Base-by-base conservation (phyloP, 805 yeast genomes). In the Allodekkera sacchari region DNA sequence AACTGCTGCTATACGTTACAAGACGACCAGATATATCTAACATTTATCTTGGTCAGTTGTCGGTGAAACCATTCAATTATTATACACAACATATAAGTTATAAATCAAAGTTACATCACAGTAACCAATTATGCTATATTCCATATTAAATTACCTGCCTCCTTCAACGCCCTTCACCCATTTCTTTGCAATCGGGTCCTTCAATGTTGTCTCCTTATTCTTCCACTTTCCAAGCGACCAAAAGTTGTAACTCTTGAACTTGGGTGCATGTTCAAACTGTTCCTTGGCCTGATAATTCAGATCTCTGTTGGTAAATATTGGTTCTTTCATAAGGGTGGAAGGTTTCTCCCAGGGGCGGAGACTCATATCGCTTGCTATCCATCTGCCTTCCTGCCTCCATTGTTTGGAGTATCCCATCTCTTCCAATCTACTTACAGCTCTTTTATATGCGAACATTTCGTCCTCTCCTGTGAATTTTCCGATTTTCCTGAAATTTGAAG, bases 401-500 rank as follows among this genome's bases (percentile, higher is more conserved):
- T 38, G 38, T 4, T 30, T 33, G 1, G 58, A 48, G 18, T 47
- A 44, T 1, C 53, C 46, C 62, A 57, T 57, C 19, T 48, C 66
- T 32, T 63, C 62, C 22, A 80, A 63, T 40, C 88, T 57, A 44
- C 78, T 73, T 1, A 78, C 76, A 0, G 88, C 87, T 41, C 88
- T 56, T 39, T 72, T 74, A 45, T 68, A 79, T 3, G 88, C 85
- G 54, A 79, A 79, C 55, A 66, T 67, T 47, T 80, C 88, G 52
- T 79, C 88, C 44, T 80, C 84, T 16, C 88, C 88, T 0, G 85
- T 79, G 44, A 79, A 80, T 7, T 75, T 73, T 8, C 61, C 58
- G 13, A 66, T 49, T 31, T 74, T 63, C 10, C 67, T 60, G 42
- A 63, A 74, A 43, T 73, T 42, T 36, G 23, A 51, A 33, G 13